Base-by-base conservation (phyloP, 2,329 filamentous ascomycete genomes). In the Teratosphaeria epicoccoides region DNA sequence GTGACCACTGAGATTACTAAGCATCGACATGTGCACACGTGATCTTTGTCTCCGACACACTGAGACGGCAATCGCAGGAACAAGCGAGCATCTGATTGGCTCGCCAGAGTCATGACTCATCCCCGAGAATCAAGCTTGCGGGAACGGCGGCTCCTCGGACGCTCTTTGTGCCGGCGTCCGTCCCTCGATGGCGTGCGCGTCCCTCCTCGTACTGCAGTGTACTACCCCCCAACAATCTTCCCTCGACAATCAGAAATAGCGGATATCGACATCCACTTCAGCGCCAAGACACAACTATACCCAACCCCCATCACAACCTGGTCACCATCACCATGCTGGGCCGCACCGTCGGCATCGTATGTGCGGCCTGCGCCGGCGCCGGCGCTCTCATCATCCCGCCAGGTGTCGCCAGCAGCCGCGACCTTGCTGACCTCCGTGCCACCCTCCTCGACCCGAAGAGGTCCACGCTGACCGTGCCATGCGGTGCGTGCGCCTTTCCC, bases 311-410 rank as follows among this genome's bases (percentile, higher is more conserved):
- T 14, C 11, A 46, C 11, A 46, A 46, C 29, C 51, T 53, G 49
- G 43, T 40, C 44, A 55, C 55, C 52, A 53, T 47, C 55, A 60
- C 49, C 56, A 67, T 65, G 61, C 52, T 66, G 28, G 51, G 65
- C 63, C 65, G 65, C 58, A 50, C 57, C 45, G 59, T 59, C 61
- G 64, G 64, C 63, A 57, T 61, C 24, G 44, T 57, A 52, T 51
- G 59, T 47, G 55, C 60, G 56, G 57, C 59, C 44, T 61, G 61
- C 50, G 52, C 67, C 47, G 56, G 60, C 59, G 65, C 65, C 52
- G 61, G 60, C 55, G 65, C 79, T 52, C 74, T 83, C 61, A 70
- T 83, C 54, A 59, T 84, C 50, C 73, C 80, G 28, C 76, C 80
- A 52, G 57, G 57, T 52, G 33, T 65, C 20, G 66, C 70, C 49